Evolutionary conservation across 208 protist species (phyloP).

Genomic region (Acanthamoeba quina): DNA sequence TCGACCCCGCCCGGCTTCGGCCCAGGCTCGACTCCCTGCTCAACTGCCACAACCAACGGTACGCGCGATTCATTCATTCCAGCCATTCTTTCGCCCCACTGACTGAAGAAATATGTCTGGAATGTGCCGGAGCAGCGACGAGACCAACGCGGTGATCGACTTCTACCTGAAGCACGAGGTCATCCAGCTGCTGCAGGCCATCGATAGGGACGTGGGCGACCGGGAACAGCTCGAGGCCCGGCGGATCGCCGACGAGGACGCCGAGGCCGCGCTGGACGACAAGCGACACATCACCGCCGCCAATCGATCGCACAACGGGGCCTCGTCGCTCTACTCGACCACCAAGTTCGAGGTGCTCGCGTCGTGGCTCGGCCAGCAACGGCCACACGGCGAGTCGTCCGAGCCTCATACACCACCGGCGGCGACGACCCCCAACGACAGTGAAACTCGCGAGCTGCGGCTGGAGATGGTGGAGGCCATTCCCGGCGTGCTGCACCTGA

Average conservation of each 20-base stretch:
- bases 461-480: slow-evolving; percentile 40
- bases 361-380: neutral
- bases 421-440: neutral
- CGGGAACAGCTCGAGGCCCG: neutral
- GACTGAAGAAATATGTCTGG: too few species aligned
- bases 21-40: neutral
- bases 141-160: slow-evolving; percentile 16
- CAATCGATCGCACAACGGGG: neutral
- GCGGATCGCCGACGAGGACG: neutral
- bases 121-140: neutral
- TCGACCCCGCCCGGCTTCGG: neutral
- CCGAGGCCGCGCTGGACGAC: neutral
- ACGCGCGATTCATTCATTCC: neutral
- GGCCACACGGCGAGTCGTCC: too few species aligned
- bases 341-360: neutral
- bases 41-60: slow-evolving; percentile 13
- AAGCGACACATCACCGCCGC: neutral
- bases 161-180: slow-evolving; percentile 22
- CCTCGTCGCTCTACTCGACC: slow-evolving; percentile 2
- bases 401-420: neutral
- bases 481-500: neutral
- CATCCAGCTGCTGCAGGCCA: slow-evolving; percentile 12
- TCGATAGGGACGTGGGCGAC: neutral
- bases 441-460: neutral
- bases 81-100: too few species aligned